These are phyloP conservation scores for Penicillium alfredii DNA, from an alignment of 495 filamentous ascomycete genomes.

Conservation along the genomic window DNA sequence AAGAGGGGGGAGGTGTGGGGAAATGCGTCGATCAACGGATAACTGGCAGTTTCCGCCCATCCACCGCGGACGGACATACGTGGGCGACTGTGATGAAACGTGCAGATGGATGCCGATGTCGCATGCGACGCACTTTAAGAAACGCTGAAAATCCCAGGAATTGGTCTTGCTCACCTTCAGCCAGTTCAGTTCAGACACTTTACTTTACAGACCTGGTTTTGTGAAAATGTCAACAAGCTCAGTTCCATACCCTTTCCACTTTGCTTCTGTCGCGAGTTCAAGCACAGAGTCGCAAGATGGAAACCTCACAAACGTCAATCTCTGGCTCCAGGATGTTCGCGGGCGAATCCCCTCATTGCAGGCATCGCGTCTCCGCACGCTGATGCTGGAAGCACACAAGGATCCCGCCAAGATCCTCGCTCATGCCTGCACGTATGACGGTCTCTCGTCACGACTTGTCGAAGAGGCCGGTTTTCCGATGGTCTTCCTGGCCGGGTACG, in stretches of 20 bases:
- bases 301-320: constrained; percentile 6
- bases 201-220: no score
- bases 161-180: constrained; percentile 1
- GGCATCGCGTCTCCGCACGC: constrained; percentile 30
- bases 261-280: constrained; percentile 8
- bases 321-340: constrained; percentile 20
- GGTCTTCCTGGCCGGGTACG: constrained; percentile 33
- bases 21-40: no score
- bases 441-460: constrained; percentile 33
- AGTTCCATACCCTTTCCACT: constrained; percentile 32
- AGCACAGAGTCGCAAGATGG: constrained; percentile 8
- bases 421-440: constrained; percentile 35
- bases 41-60: no score
- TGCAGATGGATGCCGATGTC: no score
- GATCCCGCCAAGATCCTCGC: constrained; percentile 35
- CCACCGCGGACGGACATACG: no score
- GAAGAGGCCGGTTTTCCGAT: constrained; percentile 39
- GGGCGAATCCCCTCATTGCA: constrained; percentile 28
- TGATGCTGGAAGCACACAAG: constrained; percentile 31
- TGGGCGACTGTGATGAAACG: no score
- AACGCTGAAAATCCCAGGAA: background rate
- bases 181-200: no score
- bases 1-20: no score
- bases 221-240: constrained; percentile 15
- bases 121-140: no score